Percentiles rank a stretch among this genome's conserved stretches.
phyloP scores from a whole-genome alignment of 805 yeast genomes.

The Cyberlindnera mycetangii region DNA sequence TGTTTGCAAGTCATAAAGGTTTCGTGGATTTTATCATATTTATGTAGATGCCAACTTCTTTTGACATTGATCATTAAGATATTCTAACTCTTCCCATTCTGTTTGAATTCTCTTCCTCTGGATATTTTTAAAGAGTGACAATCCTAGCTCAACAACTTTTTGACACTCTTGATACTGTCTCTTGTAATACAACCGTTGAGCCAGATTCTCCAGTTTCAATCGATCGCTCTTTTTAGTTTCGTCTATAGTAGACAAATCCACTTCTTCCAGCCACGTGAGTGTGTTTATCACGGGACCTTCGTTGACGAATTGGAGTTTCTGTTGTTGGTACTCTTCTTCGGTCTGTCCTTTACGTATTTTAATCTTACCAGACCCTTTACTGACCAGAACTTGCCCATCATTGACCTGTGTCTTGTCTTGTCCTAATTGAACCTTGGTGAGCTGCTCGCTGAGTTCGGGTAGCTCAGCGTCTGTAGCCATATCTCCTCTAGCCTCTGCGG shows the following conservation, averaged over 20 bases:
- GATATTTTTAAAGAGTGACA: conserved; percentile 31
- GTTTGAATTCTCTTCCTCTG: conserved; percentile 42
- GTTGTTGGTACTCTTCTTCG: conserved; percentile 56
- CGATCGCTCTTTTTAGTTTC: conserved; percentile 50
- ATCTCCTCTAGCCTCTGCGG: no score
- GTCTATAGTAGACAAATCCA: conserved; percentile 29
- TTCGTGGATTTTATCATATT: no score
- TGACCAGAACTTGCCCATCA: conserved; percentile 40
- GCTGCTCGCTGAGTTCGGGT: neutral
- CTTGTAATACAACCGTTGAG: conserved; percentile 61
- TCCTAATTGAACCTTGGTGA: conserved; percentile 1
- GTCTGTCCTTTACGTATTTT: conserved; percentile 67
- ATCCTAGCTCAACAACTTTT: conserved; percentile 38
- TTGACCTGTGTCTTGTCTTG: conserved; percentile 23
- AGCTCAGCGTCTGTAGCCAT: no score
- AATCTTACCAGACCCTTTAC: conserved; percentile 43
- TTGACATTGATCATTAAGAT: conserved; percentile 40
- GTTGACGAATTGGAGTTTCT: conserved; percentile 45
- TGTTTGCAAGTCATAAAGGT: no score
- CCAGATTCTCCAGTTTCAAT: conserved; percentile 51
- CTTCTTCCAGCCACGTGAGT: conserved; percentile 39
- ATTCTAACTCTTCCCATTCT: conserved; percentile 49
- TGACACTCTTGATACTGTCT: conserved; percentile 52
- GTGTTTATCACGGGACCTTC: conserved; percentile 60
- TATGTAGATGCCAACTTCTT: conserved; percentile 25